Evolutionary conservation across 2,329 filamentous ascomycete genomes (phyloP), one percentile per base, ranked within the genome.

Genomic region (Aspergillus sp.): DNA sequence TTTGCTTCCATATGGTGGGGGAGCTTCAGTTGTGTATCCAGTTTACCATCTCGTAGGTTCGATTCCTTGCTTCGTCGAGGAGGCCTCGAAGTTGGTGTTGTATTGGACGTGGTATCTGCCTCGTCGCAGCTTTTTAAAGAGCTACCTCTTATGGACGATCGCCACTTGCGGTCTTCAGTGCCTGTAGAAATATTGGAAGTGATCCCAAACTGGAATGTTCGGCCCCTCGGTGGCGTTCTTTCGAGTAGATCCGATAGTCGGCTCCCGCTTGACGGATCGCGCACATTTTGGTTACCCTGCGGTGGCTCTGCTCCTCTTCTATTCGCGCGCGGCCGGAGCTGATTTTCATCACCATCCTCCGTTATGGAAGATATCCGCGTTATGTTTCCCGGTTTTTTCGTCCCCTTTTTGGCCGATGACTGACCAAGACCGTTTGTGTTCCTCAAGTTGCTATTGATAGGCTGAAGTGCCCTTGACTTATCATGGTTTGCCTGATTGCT

Each of bases 291-390:
- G 3, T 11, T 30, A 17, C 47, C 15, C 22, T 36, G 42, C 26
- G 47, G 49, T 20, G 30, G n/a, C 13, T 39, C 20, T 11, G 20
- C n/a, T 26, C 38, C 26, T 24, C n/a, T 18, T n/a, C 56, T 57
- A 34, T 43, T 49, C 17, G 42, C 20, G 18, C 9, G 30, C 18
- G 15, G 15, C n/a, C 54, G 34, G 3, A 20, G 13, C 48, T 57
- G 58, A 17, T 56, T 64, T 44, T 68, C 65, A 49, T 77, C 76
- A 1, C 81, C 80, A 62, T 84, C 82, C 58, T 85, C 82, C 2
- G 81, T 76, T 34, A 85, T 62, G 6, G 65, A 67, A 24, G 74
- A 72, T 60, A 83, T 76, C 6, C 74, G 75, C n/a, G 69, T 67
- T 57, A 11, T 56, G 68, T 64, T 63, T 56, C 56, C 57, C 63